phyloP scores from a whole-genome alignment of 1,284 basidiomycete species.

The Heterobasidion occidentale region DNA sequence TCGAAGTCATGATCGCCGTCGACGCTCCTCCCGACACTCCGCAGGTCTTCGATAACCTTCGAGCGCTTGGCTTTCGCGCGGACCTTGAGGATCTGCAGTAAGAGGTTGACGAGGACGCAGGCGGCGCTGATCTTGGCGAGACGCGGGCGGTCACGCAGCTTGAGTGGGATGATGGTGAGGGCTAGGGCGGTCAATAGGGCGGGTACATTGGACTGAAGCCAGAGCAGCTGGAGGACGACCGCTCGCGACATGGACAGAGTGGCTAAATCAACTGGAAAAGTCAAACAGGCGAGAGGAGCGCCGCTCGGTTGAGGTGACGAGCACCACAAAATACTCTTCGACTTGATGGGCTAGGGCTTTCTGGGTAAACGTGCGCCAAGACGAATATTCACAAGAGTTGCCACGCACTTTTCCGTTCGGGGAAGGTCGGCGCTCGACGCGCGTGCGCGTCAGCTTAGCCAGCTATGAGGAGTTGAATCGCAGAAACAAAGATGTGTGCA shows the following conservation, averaged over 20 bases:
- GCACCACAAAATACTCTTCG: too few species aligned
- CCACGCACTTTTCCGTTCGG: too few species aligned
- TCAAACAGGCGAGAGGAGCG: too few species aligned
- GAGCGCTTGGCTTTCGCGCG: not conserved
- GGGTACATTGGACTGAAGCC: not conserved
- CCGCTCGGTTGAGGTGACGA: too few species aligned
- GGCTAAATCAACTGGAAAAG: too few species aligned
- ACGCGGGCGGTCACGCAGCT: not conserved
- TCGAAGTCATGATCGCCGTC: slow-evolving; percentile 12
- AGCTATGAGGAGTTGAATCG: too few species aligned
- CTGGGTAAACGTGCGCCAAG: too few species aligned
- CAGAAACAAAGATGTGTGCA: too few species aligned
- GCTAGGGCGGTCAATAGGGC: not conserved
- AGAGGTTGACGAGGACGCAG: not conserved
- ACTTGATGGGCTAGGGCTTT: too few species aligned
- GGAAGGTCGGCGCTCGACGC: too few species aligned
- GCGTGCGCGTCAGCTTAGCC: too few species aligned
- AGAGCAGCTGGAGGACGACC: not conserved
- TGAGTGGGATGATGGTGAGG: not conserved
- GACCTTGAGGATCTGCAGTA: not conserved
- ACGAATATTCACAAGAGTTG: too few species aligned
- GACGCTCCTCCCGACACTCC: not conserved
- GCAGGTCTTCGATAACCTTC: not conserved
- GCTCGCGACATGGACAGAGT: not conserved
- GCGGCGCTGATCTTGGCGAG: not conserved